These are phyloP conservation scores for Hyaloperonospora brassicae DNA, from an alignment of 352 stramenopile species.

Conservation along the genomic window DNA sequence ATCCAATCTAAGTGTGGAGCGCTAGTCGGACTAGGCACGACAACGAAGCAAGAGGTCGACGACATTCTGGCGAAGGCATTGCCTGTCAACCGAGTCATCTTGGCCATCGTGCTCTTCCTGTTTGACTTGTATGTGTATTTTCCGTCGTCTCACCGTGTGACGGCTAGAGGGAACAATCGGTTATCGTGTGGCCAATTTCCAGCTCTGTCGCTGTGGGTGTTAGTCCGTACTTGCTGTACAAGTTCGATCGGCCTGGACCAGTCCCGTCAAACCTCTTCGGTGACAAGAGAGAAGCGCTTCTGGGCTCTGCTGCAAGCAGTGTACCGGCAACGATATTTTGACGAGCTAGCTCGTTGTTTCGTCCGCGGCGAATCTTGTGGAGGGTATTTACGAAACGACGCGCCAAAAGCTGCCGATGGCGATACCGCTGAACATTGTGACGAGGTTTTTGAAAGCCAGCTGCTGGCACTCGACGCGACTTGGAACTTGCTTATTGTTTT, in stretches of 20 bases:
- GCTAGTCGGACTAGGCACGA: constrained; percentile 1
- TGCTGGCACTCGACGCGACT: constrained; percentile 23
- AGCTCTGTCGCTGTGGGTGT: constrained; percentile 55
- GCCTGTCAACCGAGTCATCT: constrained; percentile 33
- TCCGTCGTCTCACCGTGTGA: constrained; percentile 45
- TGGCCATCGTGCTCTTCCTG: constrained; percentile 58
- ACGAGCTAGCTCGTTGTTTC: constrained; percentile 34
- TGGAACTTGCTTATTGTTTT: constrained; percentile 28
- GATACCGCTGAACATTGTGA: constrained; percentile 9
- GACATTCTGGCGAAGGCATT: constrained; percentile 12
- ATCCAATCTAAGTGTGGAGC: constrained; percentile 18
- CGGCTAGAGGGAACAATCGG: not conserved
- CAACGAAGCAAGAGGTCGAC: constrained; percentile 8
- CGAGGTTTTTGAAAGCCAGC: constrained; percentile 20
- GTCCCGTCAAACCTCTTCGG: constrained; percentile 13
- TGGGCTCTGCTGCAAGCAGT: constrained; percentile 52
- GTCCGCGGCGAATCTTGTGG: constrained; percentile 32
- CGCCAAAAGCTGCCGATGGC: constrained; percentile 3
- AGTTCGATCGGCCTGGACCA: constrained; percentile 13
- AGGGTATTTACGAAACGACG: constrained; percentile 31
- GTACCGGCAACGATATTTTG: constrained; percentile 27
- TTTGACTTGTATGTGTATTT: constrained; percentile 67
- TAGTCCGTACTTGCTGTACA: constrained; percentile 36
- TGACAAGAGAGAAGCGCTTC: constrained; percentile 31
- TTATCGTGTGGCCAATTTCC: constrained; percentile 10